phyloP scores from a whole-genome alignment of 2,329 filamentous ascomycete genomes.

The Alternaria sp. region DNA sequence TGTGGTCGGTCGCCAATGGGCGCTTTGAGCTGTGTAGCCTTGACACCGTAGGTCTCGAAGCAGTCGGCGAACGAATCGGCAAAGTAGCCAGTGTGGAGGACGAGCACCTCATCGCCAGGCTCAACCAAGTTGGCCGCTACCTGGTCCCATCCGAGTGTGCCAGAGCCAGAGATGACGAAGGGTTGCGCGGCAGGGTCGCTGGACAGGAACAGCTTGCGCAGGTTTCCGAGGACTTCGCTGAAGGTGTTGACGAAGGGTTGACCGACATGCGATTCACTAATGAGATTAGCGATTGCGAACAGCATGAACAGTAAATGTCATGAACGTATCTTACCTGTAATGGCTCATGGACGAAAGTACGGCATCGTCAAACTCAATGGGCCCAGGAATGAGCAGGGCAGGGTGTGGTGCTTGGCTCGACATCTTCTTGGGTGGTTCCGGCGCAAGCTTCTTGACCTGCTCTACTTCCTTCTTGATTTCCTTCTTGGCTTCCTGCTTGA shows the following conservation, averaged over 20 bases:
- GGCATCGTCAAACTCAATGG: constrained; percentile 98
- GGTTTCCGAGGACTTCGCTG: constrained; percentile 84
- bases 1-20: constrained; percentile 88
- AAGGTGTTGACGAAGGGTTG: constrained; percentile 88
- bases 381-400: constrained; percentile 92
- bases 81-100: constrained; percentile 97
- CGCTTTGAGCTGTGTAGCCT: constrained; percentile 87
- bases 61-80: constrained; percentile 94
- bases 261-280: constrained; percentile 91
- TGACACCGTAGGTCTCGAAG: constrained; percentile 87
- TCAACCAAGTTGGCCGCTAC: constrained; percentile 94
- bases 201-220: constrained; percentile 94
- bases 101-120: constrained; percentile 85
- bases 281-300: background rate
- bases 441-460: constrained; percentile 18
- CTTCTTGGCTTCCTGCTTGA: constrained; percentile 1
- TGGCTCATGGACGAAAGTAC: constrained; percentile 95
- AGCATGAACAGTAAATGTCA: background rate
- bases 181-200: constrained; percentile 82
- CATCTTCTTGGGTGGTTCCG: constrained; percentile 50
- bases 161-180: constrained; percentile 91
- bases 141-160: constrained; percentile 95
- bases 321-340: constrained; percentile 67
- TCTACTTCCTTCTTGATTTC: constrained; percentile 8
- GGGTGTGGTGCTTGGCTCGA: constrained; percentile 66